Base-by-base conservation (phyloP, 345 rosid genomes). In the Lumnitzera racemosa region DNA sequence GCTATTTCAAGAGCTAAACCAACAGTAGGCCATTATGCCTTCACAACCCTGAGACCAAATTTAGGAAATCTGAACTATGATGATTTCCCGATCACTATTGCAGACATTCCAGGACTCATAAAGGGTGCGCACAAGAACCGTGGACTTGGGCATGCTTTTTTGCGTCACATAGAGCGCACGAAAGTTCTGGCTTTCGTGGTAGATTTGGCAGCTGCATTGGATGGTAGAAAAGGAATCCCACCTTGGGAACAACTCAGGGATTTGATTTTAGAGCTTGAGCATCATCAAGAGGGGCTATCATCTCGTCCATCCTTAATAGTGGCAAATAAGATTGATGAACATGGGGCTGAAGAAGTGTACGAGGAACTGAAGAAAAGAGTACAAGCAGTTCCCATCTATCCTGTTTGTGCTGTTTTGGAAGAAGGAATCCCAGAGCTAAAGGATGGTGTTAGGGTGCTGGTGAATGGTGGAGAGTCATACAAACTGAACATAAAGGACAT, bases 91-190 rank as follows among this genome's bases (percentile, higher is more conserved):
- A 80, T 92, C 59, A 89, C 94, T 9, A 91, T 92, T 65, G 98
- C 98, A 1, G 98, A 92, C 67, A 85, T 92, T 58, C 97, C 98
- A 0, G 98, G 98, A 56, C 91, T 92, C 24, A 84, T 92, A 67
- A 86, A 81, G 75, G 96, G 96, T 27, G 97, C 96, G 55, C 94
- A 92, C 57, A 82, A 75, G 69, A 83, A 89, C 66, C 71, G 87
- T 24, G 98, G 98, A 13, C 83, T 92, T 49, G 98, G 98, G 46
- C 96, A 92, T 24, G 85, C 96, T 49, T 92, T 92, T 66, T 74
- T 89, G 29, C 84, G 96, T 8, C 98, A 92, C 81, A 87, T 92
- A 24, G 96, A 92, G 66, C 80, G 98, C n/a, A 87, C 98, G 2
- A 83, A 87, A 79, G 97, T 92, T 63, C 68, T 92, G 66, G 98